Evolutionary conservation across 768 basidiomycete species (phyloP).

Genomic region (Harrya chromipes): DNA sequence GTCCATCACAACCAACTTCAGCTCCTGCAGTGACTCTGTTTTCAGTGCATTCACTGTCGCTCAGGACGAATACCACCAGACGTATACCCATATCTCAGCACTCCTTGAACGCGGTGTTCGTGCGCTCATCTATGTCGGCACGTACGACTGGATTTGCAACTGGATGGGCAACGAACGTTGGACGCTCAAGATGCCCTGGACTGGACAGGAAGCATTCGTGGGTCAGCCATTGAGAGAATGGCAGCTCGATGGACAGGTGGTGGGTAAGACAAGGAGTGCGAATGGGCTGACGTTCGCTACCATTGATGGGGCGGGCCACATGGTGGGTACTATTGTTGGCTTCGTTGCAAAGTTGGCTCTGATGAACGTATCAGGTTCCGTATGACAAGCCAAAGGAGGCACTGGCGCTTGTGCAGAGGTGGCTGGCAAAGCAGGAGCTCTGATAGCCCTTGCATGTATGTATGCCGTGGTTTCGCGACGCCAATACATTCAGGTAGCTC

Average conservation of each 20-base stretch:
- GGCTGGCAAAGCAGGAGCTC: conserved; percentile 37
- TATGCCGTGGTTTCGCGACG: too few relatives aligned
- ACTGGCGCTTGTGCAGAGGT: conserved; percentile 46
- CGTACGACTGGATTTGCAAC: conserved; percentile 79
- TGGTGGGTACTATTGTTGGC: conserved; percentile 41
- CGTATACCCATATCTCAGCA: conserved; percentile 36
- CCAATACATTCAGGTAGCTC: too few relatives aligned
- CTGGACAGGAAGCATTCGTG: conserved; percentile 51
- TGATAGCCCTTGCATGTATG: not conserved
- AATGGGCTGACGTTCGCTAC: conserved; percentile 68
- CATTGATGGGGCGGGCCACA: conserved; percentile 69
- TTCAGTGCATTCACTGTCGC: conserved; percentile 42
- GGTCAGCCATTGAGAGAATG: conserved; percentile 54
- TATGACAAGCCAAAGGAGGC: conserved; percentile 61
- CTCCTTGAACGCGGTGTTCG: conserved; percentile 77
- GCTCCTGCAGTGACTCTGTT: conserved; percentile 43
- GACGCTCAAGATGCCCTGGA: conserved; percentile 74
- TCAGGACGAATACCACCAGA: conserved; percentile 38
- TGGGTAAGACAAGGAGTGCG: conserved; percentile 53
- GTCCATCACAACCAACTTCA: conserved; percentile 38
- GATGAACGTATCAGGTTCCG: conserved; percentile 42
- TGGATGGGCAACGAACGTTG: conserved; percentile 76
- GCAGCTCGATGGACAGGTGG: conserved; percentile 47
- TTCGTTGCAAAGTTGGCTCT: not conserved
- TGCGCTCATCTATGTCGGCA: conserved; percentile 71